phyloP scores from a whole-genome alignment of 2,329 filamentous ascomycete species.

The Nemania serpens region DNA sequence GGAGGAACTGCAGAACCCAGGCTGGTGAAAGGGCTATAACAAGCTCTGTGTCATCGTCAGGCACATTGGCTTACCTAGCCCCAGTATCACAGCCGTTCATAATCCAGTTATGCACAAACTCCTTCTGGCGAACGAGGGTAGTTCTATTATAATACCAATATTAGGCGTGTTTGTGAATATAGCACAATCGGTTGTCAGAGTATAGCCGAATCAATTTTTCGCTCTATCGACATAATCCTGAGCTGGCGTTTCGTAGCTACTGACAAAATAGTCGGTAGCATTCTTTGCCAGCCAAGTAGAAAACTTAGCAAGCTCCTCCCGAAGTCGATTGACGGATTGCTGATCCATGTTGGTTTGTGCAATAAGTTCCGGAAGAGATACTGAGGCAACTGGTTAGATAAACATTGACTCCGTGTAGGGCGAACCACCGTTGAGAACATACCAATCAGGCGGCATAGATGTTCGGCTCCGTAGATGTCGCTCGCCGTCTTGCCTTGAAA shows the following conservation, averaged over 20 bases:
- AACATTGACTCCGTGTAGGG: background rate
- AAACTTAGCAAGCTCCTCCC: conserved; percentile 87
- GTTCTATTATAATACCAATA: background rate
- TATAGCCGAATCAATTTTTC: conserved; percentile 34
- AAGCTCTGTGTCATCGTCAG: no score
- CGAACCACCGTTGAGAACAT: conserved; percentile 41
- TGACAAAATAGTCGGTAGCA: conserved; percentile 76
- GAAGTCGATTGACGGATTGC: conserved; percentile 84
- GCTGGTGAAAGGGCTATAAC: no score
- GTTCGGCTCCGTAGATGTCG: conserved; percentile 92
- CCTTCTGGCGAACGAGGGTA: background rate
- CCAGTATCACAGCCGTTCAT: background rate
- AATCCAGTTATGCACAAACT: background rate
- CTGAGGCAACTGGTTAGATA: conserved; percentile 51
- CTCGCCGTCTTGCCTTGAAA: conserved; percentile 72
- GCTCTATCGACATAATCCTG: conserved; percentile 75
- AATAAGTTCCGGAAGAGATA: conserved; percentile 88
- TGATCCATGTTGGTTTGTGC: conserved; percentile 98
- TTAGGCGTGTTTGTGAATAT: background rate
- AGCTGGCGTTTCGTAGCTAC: conserved; percentile 73
- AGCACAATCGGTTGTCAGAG: background rate
- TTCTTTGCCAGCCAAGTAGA: conserved; percentile 83
- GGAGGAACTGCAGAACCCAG: background rate
- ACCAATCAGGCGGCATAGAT: conserved; percentile 89
- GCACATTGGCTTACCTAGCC: background rate